Conservation (phyloP, 306 rosid genomes). For the Dryas octopetala region DNA sequence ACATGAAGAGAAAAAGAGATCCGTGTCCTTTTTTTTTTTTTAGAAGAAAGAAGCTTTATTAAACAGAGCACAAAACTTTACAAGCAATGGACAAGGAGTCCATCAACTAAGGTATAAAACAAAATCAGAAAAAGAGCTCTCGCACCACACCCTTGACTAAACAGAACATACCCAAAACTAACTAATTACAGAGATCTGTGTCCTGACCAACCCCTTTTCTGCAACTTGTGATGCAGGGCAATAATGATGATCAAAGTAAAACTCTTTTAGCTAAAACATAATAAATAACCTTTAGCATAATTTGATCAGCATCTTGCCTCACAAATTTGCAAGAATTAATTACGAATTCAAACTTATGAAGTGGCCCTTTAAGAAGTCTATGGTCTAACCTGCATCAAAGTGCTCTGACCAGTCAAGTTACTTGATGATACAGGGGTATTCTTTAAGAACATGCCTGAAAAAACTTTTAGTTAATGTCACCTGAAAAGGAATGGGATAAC, state of each 20-base stretch:
- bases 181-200: not conserved
- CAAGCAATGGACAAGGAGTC: too few relatives aligned
- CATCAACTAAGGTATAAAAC: too few relatives aligned
- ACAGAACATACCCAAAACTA: too few relatives aligned
- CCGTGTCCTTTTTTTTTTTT: too few relatives aligned
- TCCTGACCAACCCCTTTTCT: not conserved
- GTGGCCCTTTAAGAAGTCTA: constrained; percentile 26
- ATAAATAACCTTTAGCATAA: not conserved
- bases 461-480: constrained; percentile 21
- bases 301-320: not conserved
- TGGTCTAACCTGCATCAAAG: constrained; percentile 66
- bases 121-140: too few relatives aligned
- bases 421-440: constrained; percentile 60
- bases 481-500: constrained; percentile 8
- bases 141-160: too few relatives aligned
- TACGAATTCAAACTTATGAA: constrained; percentile 8
- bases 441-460: constrained; percentile 68
- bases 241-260: not conserved
- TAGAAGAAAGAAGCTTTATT: too few relatives aligned
- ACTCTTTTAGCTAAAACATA: not conserved
- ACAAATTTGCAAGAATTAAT: constrained; percentile 8
- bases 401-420: constrained; percentile 55
- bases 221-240: not conserved
- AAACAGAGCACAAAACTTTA: too few relatives aligned
- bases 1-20: not conserved